Conservation (phyloP, 306 rosid genomes). For the Malus asiatica region DNA sequence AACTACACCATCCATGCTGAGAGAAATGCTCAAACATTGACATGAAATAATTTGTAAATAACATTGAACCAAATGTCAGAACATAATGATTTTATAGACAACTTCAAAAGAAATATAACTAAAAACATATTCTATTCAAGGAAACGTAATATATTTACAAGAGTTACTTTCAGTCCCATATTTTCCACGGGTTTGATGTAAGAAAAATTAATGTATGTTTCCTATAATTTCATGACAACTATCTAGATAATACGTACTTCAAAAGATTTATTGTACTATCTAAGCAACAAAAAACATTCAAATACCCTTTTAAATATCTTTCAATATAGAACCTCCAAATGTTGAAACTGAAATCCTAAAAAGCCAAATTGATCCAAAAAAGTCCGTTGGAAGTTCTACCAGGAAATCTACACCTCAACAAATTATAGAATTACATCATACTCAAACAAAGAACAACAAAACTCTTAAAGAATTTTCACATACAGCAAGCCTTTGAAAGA, state of each 20-base stretch:
- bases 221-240: neutral
- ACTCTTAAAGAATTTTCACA: neutral
- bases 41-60: neutral
- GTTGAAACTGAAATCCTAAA: neutral
- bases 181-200: neutral
- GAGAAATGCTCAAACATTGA: neutral
- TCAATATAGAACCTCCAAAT: neutral
- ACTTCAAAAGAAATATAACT: neutral
- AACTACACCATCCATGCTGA: neutral
- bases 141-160: neutral
- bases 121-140: neutral
- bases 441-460: neutral
- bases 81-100: neutral
- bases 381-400: neutral
- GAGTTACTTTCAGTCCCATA: neutral
- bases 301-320: neutral
- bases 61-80: neutral
- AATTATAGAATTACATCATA: neutral
- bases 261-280: neutral
- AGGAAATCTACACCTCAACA: neutral
- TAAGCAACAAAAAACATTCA: neutral
- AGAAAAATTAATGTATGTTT: neutral
- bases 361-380: neutral
- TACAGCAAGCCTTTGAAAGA: neutral
- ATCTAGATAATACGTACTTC: neutral